Evolutionary conservation across 139 green algal species (phyloP).

Genomic region (Haematococcus lacustris): DNA sequence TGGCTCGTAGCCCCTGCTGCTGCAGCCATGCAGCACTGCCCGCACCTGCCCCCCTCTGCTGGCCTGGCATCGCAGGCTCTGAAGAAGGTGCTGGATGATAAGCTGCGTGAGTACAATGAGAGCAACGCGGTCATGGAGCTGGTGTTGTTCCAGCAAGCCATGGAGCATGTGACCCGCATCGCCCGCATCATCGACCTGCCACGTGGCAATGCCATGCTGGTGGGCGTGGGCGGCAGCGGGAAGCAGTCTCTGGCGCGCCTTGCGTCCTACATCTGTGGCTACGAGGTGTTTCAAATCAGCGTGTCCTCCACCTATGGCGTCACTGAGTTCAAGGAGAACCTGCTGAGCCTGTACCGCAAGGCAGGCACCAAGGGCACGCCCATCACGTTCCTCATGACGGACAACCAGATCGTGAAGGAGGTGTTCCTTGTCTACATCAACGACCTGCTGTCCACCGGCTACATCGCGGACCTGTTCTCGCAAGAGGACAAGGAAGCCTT

Average conservation of each 20-base stretch:
- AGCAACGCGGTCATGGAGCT: slow-evolving; percentile 77
- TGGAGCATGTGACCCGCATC: slow-evolving; percentile 78
- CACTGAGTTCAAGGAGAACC: slow-evolving; percentile 76
- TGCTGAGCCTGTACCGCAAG: slow-evolving; percentile 71
- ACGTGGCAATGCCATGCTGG: slow-evolving; percentile 78
- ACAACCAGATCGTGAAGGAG: slow-evolving; percentile 86
- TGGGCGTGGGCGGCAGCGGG: slow-evolving; percentile 74
- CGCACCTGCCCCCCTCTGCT: no score
- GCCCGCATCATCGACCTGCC: slow-evolving; percentile 72
- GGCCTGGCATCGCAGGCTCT: no score
- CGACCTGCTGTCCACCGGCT: slow-evolving; percentile 78
- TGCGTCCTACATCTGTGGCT: slow-evolving; percentile 68
- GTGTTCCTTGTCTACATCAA: slow-evolving; percentile 86
- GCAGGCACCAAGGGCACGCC: slow-evolving; percentile 58
- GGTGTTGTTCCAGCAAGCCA: slow-evolving; percentile 76
- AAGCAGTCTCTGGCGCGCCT: slow-evolving; percentile 71
- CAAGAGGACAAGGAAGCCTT: slow-evolving; percentile 77
- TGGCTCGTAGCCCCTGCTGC: no score
- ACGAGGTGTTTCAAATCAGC: slow-evolving; percentile 77
- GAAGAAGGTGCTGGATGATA: slow-evolving; percentile 65
- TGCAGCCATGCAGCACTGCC: no score
- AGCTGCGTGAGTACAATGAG: slow-evolving; percentile 84
- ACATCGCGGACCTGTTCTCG: slow-evolving; percentile 70
- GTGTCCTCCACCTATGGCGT: slow-evolving; percentile 70
- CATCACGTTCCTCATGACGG: slow-evolving; percentile 79